Evolutionary conservation across 371 early-diverging fungal species (phyloP).

Genomic region (Dipsacomyces acuminosporus): DNA sequence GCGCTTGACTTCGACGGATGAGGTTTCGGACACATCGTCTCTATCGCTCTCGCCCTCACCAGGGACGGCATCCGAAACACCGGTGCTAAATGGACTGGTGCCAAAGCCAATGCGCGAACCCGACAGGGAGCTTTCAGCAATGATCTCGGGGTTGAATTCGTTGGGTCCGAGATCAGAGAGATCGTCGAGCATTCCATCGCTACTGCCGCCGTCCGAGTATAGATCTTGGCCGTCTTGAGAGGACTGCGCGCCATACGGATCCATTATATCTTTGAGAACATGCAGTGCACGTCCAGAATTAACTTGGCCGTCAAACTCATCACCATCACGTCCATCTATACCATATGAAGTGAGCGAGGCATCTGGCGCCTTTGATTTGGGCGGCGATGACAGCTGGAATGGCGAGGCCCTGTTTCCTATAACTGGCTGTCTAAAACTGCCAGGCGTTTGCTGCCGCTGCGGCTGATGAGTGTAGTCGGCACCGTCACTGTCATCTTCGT

Average conservation of each 20-base stretch:
- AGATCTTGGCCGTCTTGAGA: constrained; percentile 22
- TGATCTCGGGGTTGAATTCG: constrained; percentile 17
- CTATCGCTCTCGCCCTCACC: neutral
- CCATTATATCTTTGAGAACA: constrained; percentile 36
- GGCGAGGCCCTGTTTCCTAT: neutral
- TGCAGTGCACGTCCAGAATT: constrained; percentile 35
- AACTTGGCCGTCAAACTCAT: constrained; percentile 22
- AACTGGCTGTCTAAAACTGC: no score
- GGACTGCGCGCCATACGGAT: constrained; percentile 27
- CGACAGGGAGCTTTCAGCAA: constrained; percentile 2
- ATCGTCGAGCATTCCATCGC: constrained; percentile 31
- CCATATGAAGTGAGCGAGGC: neutral
- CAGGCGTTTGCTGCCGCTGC: no score
- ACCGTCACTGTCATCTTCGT: constrained; percentile 10
- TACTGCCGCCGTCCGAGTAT: constrained; percentile 33
- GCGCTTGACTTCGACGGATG: constrained; percentile 21
- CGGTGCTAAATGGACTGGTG: no score
- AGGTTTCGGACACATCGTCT: constrained; percentile 3
- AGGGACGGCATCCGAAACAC: no score
- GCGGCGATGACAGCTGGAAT: constrained; percentile 5
- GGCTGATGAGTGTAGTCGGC: neutral
- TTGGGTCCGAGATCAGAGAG: constrained; percentile 21
- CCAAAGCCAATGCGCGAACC: neutral
- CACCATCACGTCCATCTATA: constrained; percentile 1
- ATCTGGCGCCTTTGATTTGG: neutral